Evolutionary conservation across 441 rosid species (phyloP), one percentile per base, ranked within the genome.

Genomic region (Gossypium trilobum): DNA sequence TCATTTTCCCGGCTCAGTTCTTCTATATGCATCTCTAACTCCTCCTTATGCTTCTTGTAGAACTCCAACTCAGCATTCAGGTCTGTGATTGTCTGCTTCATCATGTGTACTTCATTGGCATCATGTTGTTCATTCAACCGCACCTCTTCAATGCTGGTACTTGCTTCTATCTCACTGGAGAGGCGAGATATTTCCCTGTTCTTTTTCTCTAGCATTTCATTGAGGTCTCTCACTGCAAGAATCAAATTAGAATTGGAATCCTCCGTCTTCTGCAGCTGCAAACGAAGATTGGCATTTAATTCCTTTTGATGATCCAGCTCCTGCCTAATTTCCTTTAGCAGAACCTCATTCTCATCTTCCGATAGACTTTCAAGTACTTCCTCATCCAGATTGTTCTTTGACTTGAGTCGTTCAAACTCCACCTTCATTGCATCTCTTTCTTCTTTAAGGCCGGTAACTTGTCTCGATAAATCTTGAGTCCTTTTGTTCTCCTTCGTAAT

Each of bases 211-310:
- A 85, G 69, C 78, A 80, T 78, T 60, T 81, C 88, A 57, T 84
- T 86, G 48, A 87, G 88, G 75, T 87, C 93, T 25, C 87, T 79
- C 59, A 89, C 85, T 29, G 87, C 85, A 75, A 87, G 86, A 75
- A 89, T 82, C 65, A 89, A 65, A 71, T 87, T 87, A 3, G 89
- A 82, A 70, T 87, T 89, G 4, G 93, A 87, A 65, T 89, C 91
- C 71, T 87, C 85, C 42, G 82, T 87, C 78, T 82, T 87, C 73
- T 84, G 84, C 76, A 87, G 82, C 79, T 89, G 93, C 80, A 87
- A 62, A 76, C 77, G 86, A 69, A 89, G 87, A 72, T 85, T 83
- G 56, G 75, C 70, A 55, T 77, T 87, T 79, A 79, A 54, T 33
- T 85, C 86, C 77, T 85, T 89, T 68, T 89, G 86, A 74, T 83